phyloP scores from a whole-genome alignment of 106 monocot genomes.

The Alisma plantagoaquatica region DNA sequence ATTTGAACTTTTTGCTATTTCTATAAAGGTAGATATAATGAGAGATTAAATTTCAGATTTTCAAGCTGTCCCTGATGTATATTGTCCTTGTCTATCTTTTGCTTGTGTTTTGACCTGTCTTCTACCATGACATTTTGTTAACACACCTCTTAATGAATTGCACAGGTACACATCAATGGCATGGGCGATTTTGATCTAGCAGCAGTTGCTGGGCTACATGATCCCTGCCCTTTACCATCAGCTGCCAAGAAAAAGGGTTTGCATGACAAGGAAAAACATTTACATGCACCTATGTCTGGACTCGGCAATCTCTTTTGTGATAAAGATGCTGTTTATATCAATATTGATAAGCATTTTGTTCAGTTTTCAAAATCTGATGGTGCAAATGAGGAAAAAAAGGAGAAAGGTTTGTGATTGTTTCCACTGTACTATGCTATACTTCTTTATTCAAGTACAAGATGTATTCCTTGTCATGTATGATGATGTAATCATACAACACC shows the following conservation, averaged over 20 bases:
- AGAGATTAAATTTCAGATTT: too few relatives aligned
- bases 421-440: too few relatives aligned
- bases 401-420: constrained; percentile 31
- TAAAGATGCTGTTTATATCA: constrained; percentile 96
- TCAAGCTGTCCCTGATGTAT: too few relatives aligned
- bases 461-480: too few relatives aligned
- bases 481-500: too few relatives aligned
- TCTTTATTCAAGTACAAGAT: too few relatives aligned
- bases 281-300: constrained; percentile 99
- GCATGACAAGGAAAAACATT: constrained; percentile 90
- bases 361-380: constrained; percentile 79
- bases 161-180: constrained; percentile 89
- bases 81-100: too few relatives aligned
- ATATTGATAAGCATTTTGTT: constrained; percentile 91
- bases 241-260: constrained; percentile 93
- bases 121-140: too few relatives aligned
- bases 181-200: constrained; percentile 69
- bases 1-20: too few relatives aligned
- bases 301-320: constrained; percentile 95
- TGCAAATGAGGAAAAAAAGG: constrained; percentile 23
- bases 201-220: constrained; percentile 62
- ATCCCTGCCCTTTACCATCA: constrained; percentile 97
- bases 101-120: too few relatives aligned
- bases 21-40: too few relatives aligned
- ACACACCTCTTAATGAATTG: too few relatives aligned